Evolutionary conservation across 306 rosid genomes (phyloP).

Genomic region (Trichosanthes cucumerina): DNA sequence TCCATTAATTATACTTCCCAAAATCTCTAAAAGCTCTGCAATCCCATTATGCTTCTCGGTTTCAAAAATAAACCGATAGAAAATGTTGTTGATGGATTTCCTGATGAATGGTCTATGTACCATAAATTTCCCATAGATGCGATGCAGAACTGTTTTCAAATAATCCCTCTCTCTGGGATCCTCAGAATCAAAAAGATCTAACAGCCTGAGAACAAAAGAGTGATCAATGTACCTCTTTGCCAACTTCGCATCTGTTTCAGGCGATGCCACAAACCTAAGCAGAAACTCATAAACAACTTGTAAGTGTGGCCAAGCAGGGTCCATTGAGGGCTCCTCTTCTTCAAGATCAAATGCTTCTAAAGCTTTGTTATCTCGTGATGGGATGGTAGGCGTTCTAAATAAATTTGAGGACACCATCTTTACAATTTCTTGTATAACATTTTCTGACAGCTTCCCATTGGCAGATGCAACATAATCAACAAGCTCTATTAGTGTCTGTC

Average conservation of each 20-base stretch:
- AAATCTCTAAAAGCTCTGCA: constrained; percentile 81
- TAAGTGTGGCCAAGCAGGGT: constrained; percentile 92
- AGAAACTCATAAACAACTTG: constrained; percentile 83
- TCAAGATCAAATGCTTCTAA: constrained; percentile 80
- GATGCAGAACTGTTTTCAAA: constrained; percentile 91
- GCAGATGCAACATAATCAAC: constrained; percentile 83
- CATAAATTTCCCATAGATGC: constrained; percentile 95
- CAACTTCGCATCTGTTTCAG: constrained; percentile 90
- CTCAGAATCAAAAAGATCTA: constrained; percentile 95
- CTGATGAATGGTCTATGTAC: constrained; percentile 93
- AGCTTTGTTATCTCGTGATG: constrained; percentile 67
- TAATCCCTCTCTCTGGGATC: constrained; percentile 95
- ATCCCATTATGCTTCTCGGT: constrained; percentile 97
- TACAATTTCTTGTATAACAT: constrained; percentile 62
- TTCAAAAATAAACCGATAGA: constrained; percentile 80
- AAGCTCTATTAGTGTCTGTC: constrained; percentile 80
- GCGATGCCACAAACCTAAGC: constrained; percentile 82
- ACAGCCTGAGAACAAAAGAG: constrained; percentile 75
- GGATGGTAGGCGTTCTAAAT: constrained; percentile 68
- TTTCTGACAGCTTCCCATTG: constrained; percentile 69
- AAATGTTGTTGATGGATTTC: constrained; percentile 85
- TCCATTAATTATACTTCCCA: constrained; percentile 97
- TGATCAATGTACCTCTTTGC: constrained; percentile 93
- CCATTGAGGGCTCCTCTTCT: constrained; percentile 96
- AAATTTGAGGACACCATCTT: constrained; percentile 74